Evolutionary conservation across 139 green algal species (phyloP), one percentile per base, ranked within the genome.

Genomic region (Trebouxia sp.): DNA sequence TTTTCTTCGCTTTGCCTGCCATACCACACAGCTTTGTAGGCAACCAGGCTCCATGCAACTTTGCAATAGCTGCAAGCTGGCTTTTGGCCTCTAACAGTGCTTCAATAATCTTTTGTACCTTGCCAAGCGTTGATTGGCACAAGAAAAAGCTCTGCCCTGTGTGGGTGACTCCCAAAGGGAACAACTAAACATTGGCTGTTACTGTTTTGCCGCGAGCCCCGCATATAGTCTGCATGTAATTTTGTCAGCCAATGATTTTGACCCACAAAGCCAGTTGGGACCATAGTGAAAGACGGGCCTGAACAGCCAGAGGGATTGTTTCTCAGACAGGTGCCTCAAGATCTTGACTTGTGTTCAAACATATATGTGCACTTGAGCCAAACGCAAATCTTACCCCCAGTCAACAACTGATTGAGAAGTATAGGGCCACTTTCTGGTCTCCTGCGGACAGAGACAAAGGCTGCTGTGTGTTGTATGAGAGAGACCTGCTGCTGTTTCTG

Each of bases 261-360:
- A 72, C 32, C 37, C 1, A 72, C 62, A 72, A 72, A 72, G 62
- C 62, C 62, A 32, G 42, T 72, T 14, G 62, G 62, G 35, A 37
- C 37, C 14, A 72, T 22, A 45, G 62, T 72, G 35, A 72, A 72
- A 24, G 32, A 72, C 20, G 62, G 32, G 8, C 62, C 62, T 72
- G 62, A 35, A 72, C 30, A 6, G 24, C 14, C 35, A 43, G 5
- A n/a, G 35, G n/a, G n/a, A n/a, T n/a, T n/a, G n/a, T n/a, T n/a
- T n/a, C n/a, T n/a, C n/a, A n/a, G n/a, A n/a, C n/a, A n/a, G n/a
- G n/a, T n/a, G n/a, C n/a, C n/a, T n/a, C n/a, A n/a, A n/a, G n/a
- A n/a, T n/a, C n/a, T n/a, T n/a, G n/a, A n/a, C n/a, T n/a, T n/a
- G n/a, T n/a, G n/a, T n/a, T n/a, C n/a, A n/a, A n/a, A n/a, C n/a